Conservation (phyloP, 768 basidiomycete genomes). For the Termitomyces heimii region DNA sequence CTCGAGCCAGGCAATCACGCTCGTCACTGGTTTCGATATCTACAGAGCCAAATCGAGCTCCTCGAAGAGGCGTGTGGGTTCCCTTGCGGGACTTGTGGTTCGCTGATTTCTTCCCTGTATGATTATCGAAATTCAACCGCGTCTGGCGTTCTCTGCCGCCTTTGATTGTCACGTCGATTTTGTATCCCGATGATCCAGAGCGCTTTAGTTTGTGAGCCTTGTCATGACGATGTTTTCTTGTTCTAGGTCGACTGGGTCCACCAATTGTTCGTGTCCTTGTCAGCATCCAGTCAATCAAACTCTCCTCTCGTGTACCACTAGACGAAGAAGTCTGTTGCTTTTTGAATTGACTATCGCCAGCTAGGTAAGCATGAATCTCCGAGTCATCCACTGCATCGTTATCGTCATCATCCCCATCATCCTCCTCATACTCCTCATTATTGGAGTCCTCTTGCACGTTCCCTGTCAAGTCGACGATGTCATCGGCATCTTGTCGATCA, state of each 20-base stretch:
- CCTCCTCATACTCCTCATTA: not conserved
- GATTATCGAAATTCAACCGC: constrained; percentile 27
- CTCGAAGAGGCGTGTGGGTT: not conserved
- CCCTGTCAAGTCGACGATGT: constrained; percentile 14
- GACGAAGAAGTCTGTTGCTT: constrained; percentile 6
- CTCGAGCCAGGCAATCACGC: constrained; percentile 5
- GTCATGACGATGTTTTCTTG: constrained; percentile 8
- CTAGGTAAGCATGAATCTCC: constrained; percentile 27
- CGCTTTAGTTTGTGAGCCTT: not conserved
- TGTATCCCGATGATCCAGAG: constrained; percentile 13
- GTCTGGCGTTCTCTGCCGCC: constrained; percentile 35
- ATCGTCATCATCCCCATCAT: not conserved
- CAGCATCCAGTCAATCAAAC: constrained; percentile 69
- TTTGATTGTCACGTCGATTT: constrained; percentile 31
- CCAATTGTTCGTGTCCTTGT: constrained; percentile 32
- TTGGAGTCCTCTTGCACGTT: constrained; percentile 7
- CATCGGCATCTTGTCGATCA: constrained; percentile 13
- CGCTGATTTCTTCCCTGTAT: constrained; percentile 1
- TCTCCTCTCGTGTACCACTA: constrained; percentile 31
- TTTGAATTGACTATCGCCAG: constrained; percentile 9
- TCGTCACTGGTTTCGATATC: constrained; percentile 43
- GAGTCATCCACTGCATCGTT: constrained; percentile 20
- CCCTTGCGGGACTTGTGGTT: not conserved
- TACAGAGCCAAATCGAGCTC: constrained; percentile 19
- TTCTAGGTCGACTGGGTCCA: constrained; percentile 12